A percentile compares a stretch with the other conserved stretches of the same genome.
phyloP scores from a whole-genome alignment of 257 asterid genomes.

The Galeopsis tetrahit region DNA sequence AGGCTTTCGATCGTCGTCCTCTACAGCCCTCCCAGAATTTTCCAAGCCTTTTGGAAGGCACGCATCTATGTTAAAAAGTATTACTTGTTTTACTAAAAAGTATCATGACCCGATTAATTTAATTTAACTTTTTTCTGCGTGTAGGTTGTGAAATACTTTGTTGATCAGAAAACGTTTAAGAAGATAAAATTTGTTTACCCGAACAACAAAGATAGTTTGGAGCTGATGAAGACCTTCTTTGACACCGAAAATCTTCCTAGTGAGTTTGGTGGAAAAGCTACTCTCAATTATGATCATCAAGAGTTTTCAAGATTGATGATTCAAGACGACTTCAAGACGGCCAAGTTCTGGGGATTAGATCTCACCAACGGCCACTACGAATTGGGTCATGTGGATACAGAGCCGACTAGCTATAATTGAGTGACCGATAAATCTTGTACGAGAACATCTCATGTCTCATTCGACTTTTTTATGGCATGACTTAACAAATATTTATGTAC shows the following conservation, averaged over 20 bases:
- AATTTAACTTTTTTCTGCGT: neutral
- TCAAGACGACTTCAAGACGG: conserved; percentile 70
- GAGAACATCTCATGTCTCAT: too few species aligned
- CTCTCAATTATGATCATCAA: conserved; percentile 71
- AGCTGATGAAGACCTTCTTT: conserved; percentile 69
- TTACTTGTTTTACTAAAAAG: too few species aligned
- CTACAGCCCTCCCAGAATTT: conserved; percentile 78
- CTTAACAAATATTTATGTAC: too few species aligned
- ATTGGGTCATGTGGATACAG: too few species aligned
- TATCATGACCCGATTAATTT: too few species aligned
- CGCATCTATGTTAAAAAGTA: too few species aligned
- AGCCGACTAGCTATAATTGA: too few species aligned
- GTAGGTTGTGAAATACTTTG: conserved; percentile 74
- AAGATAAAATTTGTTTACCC: conserved; percentile 74
- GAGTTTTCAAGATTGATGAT: conserved; percentile 83
- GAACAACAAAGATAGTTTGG: conserved; percentile 63
- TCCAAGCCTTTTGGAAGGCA: conserved; percentile 86
- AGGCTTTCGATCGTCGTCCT: conserved; percentile 71
- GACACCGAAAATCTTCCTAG: conserved; percentile 74
- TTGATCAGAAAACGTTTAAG: conserved; percentile 63
- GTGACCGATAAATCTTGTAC: too few species aligned
- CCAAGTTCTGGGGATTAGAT: conserved; percentile 69
- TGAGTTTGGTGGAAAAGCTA: conserved; percentile 85
- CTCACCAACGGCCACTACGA: too few species aligned
- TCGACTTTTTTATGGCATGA: too few species aligned